Conservation (phyloP, 2,329 filamentous ascomycete genomes). For the Pyrenochaeta sp. region DNA sequence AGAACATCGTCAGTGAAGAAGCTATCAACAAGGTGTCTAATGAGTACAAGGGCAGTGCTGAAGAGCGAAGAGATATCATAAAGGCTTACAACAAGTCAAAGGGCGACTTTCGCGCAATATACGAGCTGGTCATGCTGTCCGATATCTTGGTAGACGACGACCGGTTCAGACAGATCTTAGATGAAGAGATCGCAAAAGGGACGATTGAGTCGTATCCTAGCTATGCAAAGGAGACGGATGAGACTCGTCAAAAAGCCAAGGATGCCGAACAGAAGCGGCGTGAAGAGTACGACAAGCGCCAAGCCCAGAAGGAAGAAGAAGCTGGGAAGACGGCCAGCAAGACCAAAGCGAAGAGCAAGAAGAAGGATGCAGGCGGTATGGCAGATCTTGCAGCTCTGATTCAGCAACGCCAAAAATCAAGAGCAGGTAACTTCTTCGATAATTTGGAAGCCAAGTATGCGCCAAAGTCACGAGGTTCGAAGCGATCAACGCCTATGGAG, state of each 20-base stretch:
- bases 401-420: slow-evolving; percentile 45
- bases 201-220: slow-evolving; percentile 72
- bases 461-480: slow-evolving; percentile 55
- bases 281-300: slow-evolving; percentile 59
- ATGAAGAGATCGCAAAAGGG: slow-evolving; percentile 76
- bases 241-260: slow-evolving; percentile 40
- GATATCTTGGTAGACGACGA: slow-evolving; percentile 84
- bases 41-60: slow-evolving; percentile 84
- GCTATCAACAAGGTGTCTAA: slow-evolving; percentile 78
- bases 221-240: slow-evolving; percentile 72
- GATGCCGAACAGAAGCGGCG: slow-evolving; percentile 47
- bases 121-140: slow-evolving; percentile 86
- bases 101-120: slow-evolving; percentile 80
- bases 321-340: slow-evolving; percentile 23
- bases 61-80: slow-evolving; percentile 82
- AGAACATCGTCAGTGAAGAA: slow-evolving; percentile 75
- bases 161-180: slow-evolving; percentile 81
- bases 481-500: slow-evolving; percentile 53
- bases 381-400: slow-evolving; percentile 48
- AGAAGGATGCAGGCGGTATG: slow-evolving; percentile 44
- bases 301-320: slow-evolving; percentile 67
- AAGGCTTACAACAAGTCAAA: slow-evolving; percentile 75
- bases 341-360: slow-evolving; percentile 29
- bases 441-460: slow-evolving; percentile 47
- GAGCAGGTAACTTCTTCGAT: slow-evolving; percentile 47